phyloP scores from a whole-genome alignment of 2,329 filamentous ascomycete species.

The Scortechinia acanthostroma region DNA sequence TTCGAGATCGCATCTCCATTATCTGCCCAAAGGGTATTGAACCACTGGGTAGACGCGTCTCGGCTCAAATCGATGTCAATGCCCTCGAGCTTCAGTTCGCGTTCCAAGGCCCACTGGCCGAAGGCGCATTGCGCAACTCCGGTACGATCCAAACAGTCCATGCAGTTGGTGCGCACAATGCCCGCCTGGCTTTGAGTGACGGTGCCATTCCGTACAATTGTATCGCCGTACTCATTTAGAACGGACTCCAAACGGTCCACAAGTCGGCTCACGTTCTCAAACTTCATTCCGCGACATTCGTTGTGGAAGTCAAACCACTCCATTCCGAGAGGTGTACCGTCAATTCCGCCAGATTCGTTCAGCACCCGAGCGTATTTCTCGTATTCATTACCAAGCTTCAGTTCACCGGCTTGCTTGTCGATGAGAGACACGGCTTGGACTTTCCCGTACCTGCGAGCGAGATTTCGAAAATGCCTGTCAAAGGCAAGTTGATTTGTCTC shows the following conservation, averaged over 20 bases:
- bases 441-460: slow-evolving; percentile 52
- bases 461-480: slow-evolving; percentile 49
- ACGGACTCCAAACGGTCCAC: slow-evolving; percentile 47
- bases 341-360: slow-evolving; percentile 42
- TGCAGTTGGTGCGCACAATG: slow-evolving; percentile 65
- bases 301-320: slow-evolving; percentile 73
- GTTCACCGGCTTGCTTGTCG: slow-evolving; percentile 60
- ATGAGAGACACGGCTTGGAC: slow-evolving; percentile 58
- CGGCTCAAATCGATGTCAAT: slow-evolving; percentile 50
- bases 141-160: slow-evolving; percentile 71
- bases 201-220: slow-evolving; percentile 25
- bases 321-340: slow-evolving; percentile 39
- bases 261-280: slow-evolving; percentile 64
- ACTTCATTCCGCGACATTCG: slow-evolving; percentile 68
- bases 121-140: slow-evolving; percentile 67
- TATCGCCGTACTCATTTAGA: slow-evolving; percentile 48
- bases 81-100: slow-evolving; percentile 49
- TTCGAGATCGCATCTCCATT: slow-evolving; percentile 69
- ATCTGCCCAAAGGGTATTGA: slow-evolving; percentile 69
- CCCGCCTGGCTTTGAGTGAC: slow-evolving; percentile 37
- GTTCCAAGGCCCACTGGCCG: slow-evolving; percentile 51
- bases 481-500: slow-evolving; percentile 58
- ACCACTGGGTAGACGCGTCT: slow-evolving; percentile 60
- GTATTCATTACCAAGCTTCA: slow-evolving; percentile 56
- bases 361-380: slow-evolving; percentile 44